Percentiles rank a stretch among this genome's conserved stretches.
These are phyloP conservation scores for Halenospora varia DNA, from an alignment of 495 filamentous ascomycete genomes.

Conservation along the genomic window DNA sequence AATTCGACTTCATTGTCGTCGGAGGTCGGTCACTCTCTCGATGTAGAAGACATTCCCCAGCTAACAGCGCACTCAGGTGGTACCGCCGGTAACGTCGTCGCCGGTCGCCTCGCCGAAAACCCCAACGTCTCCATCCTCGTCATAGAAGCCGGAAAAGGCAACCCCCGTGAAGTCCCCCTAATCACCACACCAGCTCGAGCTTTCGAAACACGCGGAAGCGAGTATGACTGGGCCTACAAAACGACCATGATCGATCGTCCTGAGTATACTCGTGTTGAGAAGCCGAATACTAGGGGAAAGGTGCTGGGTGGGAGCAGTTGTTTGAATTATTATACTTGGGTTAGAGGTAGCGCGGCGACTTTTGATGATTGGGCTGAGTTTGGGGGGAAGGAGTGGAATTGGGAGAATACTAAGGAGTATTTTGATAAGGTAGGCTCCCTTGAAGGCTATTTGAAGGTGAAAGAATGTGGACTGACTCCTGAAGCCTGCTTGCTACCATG, in stretches of 20 bases:
- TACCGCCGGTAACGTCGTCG: constrained; percentile 81
- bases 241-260: constrained; percentile 57
- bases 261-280: constrained; percentile 59
- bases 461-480: background rate
- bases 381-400: constrained; percentile 33
- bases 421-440: constrained; percentile 51
- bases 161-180: constrained; percentile 34
- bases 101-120: constrained; percentile 45
- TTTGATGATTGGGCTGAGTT: constrained; percentile 38
- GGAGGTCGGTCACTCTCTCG: constrained; percentile 15
- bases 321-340: constrained; percentile 45
- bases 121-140: constrained; percentile 39
- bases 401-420: constrained; percentile 42
- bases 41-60: background rate
- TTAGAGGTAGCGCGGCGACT: constrained; percentile 31
- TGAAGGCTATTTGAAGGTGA: constrained; percentile 39
- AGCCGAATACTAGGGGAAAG: constrained; percentile 56
- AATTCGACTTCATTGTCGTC: constrained; percentile 43
- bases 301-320: constrained; percentile 48
- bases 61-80: constrained; percentile 43
- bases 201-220: constrained; percentile 38
- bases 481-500: constrained; percentile 32
- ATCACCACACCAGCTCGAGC: constrained; percentile 43
- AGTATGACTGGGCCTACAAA: constrained; percentile 61
- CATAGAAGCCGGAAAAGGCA: constrained; percentile 50